A percentile compares a stretch with the other conserved stretches of the same genome.
phyloP scores from a whole-genome alignment of 1,139 yeast genomes.

The Debaryomycetaceae sp. region DNA sequence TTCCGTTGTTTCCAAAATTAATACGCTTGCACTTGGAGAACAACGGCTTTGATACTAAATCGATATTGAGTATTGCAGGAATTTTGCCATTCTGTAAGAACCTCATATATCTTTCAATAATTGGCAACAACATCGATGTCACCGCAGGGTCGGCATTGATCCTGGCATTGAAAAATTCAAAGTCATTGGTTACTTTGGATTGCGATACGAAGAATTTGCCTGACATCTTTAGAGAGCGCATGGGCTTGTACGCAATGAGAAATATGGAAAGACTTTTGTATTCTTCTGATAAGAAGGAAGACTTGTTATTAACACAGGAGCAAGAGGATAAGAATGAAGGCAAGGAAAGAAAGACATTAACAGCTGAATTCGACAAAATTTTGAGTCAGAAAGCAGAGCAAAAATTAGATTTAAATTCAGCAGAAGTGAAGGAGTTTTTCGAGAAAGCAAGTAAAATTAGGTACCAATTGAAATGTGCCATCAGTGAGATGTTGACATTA shows the following conservation, averaged over 20 bases:
- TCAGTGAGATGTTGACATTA: constrained; percentile 53
- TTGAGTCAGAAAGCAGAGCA: constrained; percentile 26
- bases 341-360: constrained; percentile 20
- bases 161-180: constrained; percentile 40
- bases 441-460: constrained; percentile 42
- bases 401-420: constrained; percentile 24
- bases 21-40: constrained; percentile 60
- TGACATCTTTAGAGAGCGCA: constrained; percentile 47
- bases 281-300: constrained; percentile 10
- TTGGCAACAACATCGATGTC: constrained; percentile 55
- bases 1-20: constrained; percentile 58
- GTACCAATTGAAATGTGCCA: constrained; percentile 46
- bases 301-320: constrained; percentile 5
- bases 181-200: constrained; percentile 37
- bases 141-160: constrained; percentile 37
- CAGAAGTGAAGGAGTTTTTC: constrained; percentile 40
- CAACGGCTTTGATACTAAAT: constrained; percentile 45
- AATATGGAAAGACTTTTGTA: constrained; percentile 55
- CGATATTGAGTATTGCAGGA: constrained; percentile 56
- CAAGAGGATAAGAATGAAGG: constrained; percentile 4
- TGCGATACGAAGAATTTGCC: constrained; percentile 39
- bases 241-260: constrained; percentile 67
- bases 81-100: constrained; percentile 58
- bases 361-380: constrained; percentile 36
- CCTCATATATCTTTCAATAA: constrained; percentile 55